Evolutionary conservation across 2,329 filamentous ascomycete genomes (phyloP).

Genomic region (Trichoderma lentiforme): DNA sequence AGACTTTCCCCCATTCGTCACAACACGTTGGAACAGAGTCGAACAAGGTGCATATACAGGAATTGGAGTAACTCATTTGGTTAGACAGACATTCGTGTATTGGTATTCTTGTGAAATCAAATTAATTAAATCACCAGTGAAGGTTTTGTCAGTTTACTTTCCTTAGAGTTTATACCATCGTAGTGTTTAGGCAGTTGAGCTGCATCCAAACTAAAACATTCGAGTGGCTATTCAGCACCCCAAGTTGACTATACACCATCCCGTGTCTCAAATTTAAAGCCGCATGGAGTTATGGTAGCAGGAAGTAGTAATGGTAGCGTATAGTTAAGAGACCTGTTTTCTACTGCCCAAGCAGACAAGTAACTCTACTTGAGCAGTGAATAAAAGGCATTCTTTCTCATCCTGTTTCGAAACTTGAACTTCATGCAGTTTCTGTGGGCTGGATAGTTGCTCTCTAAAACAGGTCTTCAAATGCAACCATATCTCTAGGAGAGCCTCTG

Average conservation of each 20-base stretch:
- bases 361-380: neutral
- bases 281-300: neutral
- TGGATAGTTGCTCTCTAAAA: neutral
- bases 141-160: neutral
- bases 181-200: neutral
- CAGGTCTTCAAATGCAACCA: neutral
- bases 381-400: neutral
- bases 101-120: neutral
- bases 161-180: neutral
- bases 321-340: neutral
- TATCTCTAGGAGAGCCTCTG: neutral
- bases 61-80: neutral
- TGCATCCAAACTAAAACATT: neutral
- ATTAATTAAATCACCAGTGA: neutral
- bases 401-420: neutral
- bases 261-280: neutral
- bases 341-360: neutral
- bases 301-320: neutral
- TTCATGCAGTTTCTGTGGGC: neutral
- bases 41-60: neutral
- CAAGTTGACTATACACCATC: neutral
- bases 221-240: neutral
- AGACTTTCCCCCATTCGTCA: neutral
- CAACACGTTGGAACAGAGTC: neutral
- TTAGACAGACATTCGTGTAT: neutral